phyloP scores from a whole-genome alignment of 257 asterid genomes.

The Misopates orontium region DNA sequence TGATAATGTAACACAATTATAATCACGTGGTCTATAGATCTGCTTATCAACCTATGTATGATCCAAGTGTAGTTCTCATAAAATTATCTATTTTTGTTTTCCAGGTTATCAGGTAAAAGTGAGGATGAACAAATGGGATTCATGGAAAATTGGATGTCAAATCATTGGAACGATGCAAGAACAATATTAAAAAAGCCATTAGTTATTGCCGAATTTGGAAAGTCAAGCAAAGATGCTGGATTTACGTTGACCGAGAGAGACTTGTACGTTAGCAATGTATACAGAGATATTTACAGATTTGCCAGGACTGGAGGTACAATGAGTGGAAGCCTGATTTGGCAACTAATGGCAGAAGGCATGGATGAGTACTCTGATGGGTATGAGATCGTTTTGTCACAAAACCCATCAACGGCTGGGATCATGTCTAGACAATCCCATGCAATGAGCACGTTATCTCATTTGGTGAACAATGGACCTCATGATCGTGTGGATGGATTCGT shows the following conservation, averaged over 20 bases:
- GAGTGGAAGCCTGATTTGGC: constrained; percentile 53
- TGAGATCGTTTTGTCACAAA: constrained; percentile 41
- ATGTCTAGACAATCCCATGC: constrained; percentile 17
- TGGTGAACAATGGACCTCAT: neutral
- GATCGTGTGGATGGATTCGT: neutral
- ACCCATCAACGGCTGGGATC: constrained; percentile 40
- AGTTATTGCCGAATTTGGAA: constrained; percentile 49
- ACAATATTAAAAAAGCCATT: constrained; percentile 46
- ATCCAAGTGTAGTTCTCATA: no score
- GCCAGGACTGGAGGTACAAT: constrained; percentile 43
- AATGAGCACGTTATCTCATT: neutral
- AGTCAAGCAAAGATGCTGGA: constrained; percentile 48
- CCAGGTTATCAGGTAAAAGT: constrained; percentile 37
- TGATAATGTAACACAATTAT: no score
- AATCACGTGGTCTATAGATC: no score
- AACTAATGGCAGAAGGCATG: constrained; percentile 48
- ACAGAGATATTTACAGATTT: constrained; percentile 30
- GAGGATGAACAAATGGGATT: constrained; percentile 43
- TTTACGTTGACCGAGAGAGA: constrained; percentile 36
- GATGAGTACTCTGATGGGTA: constrained; percentile 41
- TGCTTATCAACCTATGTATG: no score
- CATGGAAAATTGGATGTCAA: constrained; percentile 46
- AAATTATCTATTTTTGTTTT: neutral
- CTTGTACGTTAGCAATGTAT: constrained; percentile 33
- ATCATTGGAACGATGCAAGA: constrained; percentile 47